Base-by-base conservation (phyloP, 2,329 filamentous ascomycete species). In the Ceratocystis smalleyi region DNA sequence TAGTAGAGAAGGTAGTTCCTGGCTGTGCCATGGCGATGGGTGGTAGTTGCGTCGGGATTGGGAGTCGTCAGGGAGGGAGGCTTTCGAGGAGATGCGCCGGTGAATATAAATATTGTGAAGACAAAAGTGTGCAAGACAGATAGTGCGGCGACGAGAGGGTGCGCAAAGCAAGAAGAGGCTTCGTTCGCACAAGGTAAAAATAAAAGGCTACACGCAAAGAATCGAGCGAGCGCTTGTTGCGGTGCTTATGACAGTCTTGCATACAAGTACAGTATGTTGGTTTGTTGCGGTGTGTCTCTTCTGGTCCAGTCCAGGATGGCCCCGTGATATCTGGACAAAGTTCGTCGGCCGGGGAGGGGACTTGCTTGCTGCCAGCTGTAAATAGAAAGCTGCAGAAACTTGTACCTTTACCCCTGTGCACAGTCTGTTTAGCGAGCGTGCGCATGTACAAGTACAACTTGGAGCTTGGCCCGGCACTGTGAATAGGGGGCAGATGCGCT, bases 1-100 rank as follows among this genome's bases (percentile, higher is more conserved):
- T 79, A 69, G 78, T 78, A 72, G 78, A 78, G 72, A 77, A 81
- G 63, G 78, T 75, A 59, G 73, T 72, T 71, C 62, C 61, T 61
- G 68, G 64, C 24, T 69, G 66, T 32, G 68, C 61, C 68, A 68
- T 68, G 66, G 64, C 67, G 66, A 45, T 27, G 15, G 68, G 63
- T 43, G 68, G 64, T 30, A 68, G 62, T 67, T 66, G 49, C 49
- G 24, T 59, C n/a, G 22, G 17, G 5, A 8, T 35, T 40, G 17
- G 49, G 10, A 47, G 30, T 57, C 7, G 10, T 8, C 10, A 47
- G 19, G 17, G 43, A 12, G 43, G 43, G 45, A 47, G 45, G 5
- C 45, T 47, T n/a, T 19, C 45, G 19, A 24, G 47, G 8, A 24
- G 15, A 51, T 24, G 47, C 47, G 47, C 47, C 47, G 10, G 47